Base-by-base conservation (phyloP, 345 rosid genomes). In the Syzygium aromaticum region DNA sequence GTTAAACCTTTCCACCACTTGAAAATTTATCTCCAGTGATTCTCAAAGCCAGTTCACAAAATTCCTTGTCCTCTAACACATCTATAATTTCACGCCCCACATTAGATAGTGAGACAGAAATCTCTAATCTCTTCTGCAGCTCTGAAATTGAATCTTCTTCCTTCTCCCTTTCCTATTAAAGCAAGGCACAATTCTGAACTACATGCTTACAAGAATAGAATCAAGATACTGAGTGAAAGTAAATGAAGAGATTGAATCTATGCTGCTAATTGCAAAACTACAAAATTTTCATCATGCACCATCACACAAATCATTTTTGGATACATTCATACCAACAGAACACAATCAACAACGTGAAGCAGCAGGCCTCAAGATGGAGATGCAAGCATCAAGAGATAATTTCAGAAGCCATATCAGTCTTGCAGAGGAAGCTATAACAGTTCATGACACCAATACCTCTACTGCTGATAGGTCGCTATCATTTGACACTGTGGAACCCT, bases 41-140 rank as follows among this genome's bases (percentile, higher is more conserved):
- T 86, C 91, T 92, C 16, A 89, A 90, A 51, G 98, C 98, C 61
- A 98, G 91, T 77, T 95, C 98, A 89, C 92, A 88, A 82, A 97
- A 93, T 64, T 97, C 98, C 88, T 87, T 93, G 89, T 97, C 99
- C 86, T 96, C 97, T 27, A 89, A 87, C 92, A 92, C 98, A 88
- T 95, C 94, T 19, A 91, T 86, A 54, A 96, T 92, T 87, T 93
- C 93, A 87, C 89, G 90, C 82, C 88, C 90, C 6, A 84, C 89
- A 86, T 91, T 84, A 54, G 92, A 89, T 86, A 89, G 87, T 33
- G 93, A 90, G 88, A 93, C 91, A 84, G 93, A 92, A 88, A 97
- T 85, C 86, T 93, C 95, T 86, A 95, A 86, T 85, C 90, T 92
- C 91, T 91, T 96, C 88, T 92, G 97, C 89, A 97, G 84, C 84